Evolutionary conservation across 2,329 filamentous ascomycete genomes (phyloP).

Genomic region (Diplocarpon rosae): DNA sequence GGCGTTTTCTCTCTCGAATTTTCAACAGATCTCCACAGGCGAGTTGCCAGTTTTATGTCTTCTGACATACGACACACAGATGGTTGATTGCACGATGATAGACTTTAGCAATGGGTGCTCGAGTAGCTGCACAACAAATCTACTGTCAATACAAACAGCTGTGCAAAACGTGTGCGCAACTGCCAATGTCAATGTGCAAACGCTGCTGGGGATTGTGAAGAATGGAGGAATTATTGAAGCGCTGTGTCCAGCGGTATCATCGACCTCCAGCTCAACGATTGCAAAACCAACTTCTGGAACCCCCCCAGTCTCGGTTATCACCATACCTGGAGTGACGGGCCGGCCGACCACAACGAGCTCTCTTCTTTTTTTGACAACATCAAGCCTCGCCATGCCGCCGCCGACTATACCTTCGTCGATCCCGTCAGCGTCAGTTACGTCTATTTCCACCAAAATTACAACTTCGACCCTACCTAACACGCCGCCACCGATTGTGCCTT

Average conservation of each 20-base stretch:
- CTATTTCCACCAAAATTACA: constrained; percentile 2
- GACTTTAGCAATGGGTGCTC: constrained; percentile 25
- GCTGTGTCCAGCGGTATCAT: constrained; percentile 18
- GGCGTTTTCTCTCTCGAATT: constrained; percentile 25
- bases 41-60: constrained; percentile 19
- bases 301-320: not conserved
- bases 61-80: constrained; percentile 21
- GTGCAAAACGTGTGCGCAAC: constrained; percentile 17
- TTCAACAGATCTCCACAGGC: constrained; percentile 21
- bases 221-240: constrained; percentile 23
- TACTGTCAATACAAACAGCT: constrained; percentile 11
- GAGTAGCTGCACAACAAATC: constrained; percentile 14
- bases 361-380: not conserved
- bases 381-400: not conserved
- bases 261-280: constrained; percentile 8
- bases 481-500: not conserved
- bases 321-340: not conserved
- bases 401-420: constrained; percentile 2
- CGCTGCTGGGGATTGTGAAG: constrained; percentile 24
- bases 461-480: not conserved
- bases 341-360: not conserved
- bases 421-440: constrained; percentile 2
- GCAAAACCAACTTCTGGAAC: not conserved
- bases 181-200: constrained; percentile 15
- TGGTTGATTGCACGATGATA: constrained; percentile 17